Conservation (phyloP, 768 basidiomycete genomes). For the Vishniacozyma victoriae region DNA sequence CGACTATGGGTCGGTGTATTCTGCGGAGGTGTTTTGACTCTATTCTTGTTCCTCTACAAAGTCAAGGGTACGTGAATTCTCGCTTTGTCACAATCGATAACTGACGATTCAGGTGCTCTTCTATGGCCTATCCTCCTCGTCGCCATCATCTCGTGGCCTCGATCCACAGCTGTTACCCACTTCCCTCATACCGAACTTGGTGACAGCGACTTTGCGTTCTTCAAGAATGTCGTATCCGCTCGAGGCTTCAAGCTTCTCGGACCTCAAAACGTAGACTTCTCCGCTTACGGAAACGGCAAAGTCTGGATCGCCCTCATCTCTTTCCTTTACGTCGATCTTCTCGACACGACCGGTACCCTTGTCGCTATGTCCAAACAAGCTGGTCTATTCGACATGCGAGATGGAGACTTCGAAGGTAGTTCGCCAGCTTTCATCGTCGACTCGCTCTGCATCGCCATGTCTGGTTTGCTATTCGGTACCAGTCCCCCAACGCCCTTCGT, state of each 20-base stretch:
- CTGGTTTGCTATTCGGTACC: conserved; percentile 37
- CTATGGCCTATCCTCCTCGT: conserved; percentile 66
- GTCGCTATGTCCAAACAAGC: conserved; percentile 90
- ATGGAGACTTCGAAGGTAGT: conserved; percentile 78
- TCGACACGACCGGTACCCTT: conserved; percentile 61
- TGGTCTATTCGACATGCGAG: conserved; percentile 75
- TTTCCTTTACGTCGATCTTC: conserved; percentile 83
- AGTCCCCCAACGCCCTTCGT: conserved; percentile 39
- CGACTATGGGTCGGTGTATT: conserved; percentile 87
- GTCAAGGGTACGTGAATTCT: conserved; percentile 59
- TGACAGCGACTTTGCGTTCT: conserved; percentile 70
- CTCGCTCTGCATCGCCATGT: conserved; percentile 31
- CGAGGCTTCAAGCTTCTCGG: conserved; percentile 33
- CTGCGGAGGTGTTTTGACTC: conserved; percentile 70
- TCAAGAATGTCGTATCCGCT: conserved; percentile 69
- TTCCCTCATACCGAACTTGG: conserved; percentile 70
- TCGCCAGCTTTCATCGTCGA: conserved; percentile 41
- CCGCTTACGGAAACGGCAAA: conserved; percentile 55
- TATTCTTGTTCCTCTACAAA: conserved; percentile 75
- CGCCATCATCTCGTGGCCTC: conserved; percentile 82
- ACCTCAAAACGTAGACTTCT: conserved; percentile 34
- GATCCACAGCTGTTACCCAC: conserved; percentile 70
- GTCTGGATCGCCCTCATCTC: conserved; percentile 86
- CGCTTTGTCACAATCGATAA: not conserved
- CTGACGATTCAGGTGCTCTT: conserved; percentile 54